phyloP scores from a whole-genome alignment of 768 basidiomycete species.

The Kwoniella mangroviensis region DNA sequence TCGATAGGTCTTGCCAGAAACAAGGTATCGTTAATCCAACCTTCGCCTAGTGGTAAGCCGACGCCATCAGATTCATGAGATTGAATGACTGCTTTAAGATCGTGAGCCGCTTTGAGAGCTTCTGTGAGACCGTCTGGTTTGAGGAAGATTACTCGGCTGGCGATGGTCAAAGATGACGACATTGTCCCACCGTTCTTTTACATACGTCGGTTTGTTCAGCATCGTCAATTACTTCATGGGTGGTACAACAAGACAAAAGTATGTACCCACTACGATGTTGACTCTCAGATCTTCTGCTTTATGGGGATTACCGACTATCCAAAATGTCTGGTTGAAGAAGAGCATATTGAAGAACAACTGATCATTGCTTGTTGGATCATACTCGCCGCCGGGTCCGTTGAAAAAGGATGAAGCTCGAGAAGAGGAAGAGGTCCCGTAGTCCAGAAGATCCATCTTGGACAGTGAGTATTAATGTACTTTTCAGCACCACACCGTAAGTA shows the following conservation, averaged over 20 bases:
- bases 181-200: constrained; percentile 8
- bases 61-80: background rate
- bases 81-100: background rate
- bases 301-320: constrained; percentile 4
- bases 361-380: background rate
- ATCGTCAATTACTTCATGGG: too few species aligned
- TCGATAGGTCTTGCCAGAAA: background rate
- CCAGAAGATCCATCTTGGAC: background rate
- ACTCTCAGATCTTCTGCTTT: background rate
- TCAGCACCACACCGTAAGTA: background rate
- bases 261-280: background rate
- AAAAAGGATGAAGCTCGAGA: background rate
- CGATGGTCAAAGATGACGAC: background rate
- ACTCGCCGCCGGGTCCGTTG: background rate
- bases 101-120: background rate
- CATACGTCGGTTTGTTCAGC: background rate
- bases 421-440: background rate
- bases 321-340: constrained; percentile 5
- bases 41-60: constrained; percentile 6
- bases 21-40: background rate
- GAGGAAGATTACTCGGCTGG: constrained; percentile 11
- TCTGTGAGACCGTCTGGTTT: constrained; percentile 4
- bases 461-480: background rate
- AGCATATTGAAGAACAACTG: background rate
- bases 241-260: background rate